Evolutionary conservation across 148 eudicot genomes (phyloP), one percentile per base, ranked within the genome.

Genomic region (Camellia sinensis): DNA sequence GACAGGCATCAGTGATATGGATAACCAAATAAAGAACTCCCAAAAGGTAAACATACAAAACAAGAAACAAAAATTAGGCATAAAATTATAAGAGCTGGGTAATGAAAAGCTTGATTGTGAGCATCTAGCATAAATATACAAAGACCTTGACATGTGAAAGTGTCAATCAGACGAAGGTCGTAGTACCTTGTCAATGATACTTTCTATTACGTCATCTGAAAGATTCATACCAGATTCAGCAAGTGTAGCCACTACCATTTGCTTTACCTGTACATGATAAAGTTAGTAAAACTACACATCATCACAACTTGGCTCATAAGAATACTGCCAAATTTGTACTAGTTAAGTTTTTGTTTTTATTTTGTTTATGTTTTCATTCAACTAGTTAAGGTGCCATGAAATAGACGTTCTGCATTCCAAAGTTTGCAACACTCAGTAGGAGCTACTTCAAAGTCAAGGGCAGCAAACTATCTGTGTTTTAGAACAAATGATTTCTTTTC

Each of bases 241-340:
- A 75, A 91, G 88, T 53, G 92, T 89, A 21, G 94, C 94, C 15
- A 87, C 90, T 62, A 91, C 94, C 94, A 91, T 91, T 86, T 91
- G 92, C 84, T 91, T 91, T 80, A 91, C 88, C 94, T 91, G 19
- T 63, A 70, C n/a, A 74, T 5, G 37, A 29, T 5, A 81, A 43
- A 75, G 37, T n/a, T 5, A 59, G 61, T 17, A 40, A 8, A 50
- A 50, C 53, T 50, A 50, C 9, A 50, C 53, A 50, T 50, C 53
- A 50, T 50, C 53, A 50, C 53, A 5, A 0, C 53, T 9, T 0
- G 53, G 9, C 9, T 50, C 9, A 9, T 50, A 50, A 50, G 53
- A 50, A 50, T 50, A 50, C 53, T 50, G 53, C 9, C 53, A 5
- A 9, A 50, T 50, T 50, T 0, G 5, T 50, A 50, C 9, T 50